These are phyloP conservation scores for Aspergillus quadricinctus DNA, from an alignment of 2,329 filamentous ascomycete genomes.

Conservation along the genomic window DNA sequence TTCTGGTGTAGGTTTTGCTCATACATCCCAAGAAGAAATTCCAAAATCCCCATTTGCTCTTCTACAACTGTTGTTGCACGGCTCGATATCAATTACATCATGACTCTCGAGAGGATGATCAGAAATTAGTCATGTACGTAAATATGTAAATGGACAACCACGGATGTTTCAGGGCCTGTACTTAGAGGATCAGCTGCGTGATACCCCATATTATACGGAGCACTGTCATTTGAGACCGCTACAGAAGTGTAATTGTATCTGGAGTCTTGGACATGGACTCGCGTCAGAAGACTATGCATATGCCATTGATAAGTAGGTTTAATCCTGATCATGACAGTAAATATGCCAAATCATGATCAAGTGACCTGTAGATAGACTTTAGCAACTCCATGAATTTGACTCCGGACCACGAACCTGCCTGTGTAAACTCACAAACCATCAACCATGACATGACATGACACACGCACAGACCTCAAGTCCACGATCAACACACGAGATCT, in stretches of 20 bases:
- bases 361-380: background rate
- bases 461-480: background rate
- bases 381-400: no score
- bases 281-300: background rate
- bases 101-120: background rate
- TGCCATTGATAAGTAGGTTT: background rate
- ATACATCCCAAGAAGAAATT: background rate
- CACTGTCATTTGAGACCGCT: no score
- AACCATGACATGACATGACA: background rate
- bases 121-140: conserved; percentile 2
- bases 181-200: background rate
- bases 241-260: background rate
- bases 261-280: background rate
- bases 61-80: background rate
- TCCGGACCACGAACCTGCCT: background rate
- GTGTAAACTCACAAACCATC: background rate
- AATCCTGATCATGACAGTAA: background rate
- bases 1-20: background rate
- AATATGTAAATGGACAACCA: conserved; percentile 4
- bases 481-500: background rate
- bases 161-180: conserved; percentile 6
- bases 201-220: background rate
- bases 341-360: background rate
- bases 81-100: conserved; percentile 6
- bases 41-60: background rate